phyloP scores from a whole-genome alignment of 129 eudicot genomes.

The Kitagawia praeruptora region DNA sequence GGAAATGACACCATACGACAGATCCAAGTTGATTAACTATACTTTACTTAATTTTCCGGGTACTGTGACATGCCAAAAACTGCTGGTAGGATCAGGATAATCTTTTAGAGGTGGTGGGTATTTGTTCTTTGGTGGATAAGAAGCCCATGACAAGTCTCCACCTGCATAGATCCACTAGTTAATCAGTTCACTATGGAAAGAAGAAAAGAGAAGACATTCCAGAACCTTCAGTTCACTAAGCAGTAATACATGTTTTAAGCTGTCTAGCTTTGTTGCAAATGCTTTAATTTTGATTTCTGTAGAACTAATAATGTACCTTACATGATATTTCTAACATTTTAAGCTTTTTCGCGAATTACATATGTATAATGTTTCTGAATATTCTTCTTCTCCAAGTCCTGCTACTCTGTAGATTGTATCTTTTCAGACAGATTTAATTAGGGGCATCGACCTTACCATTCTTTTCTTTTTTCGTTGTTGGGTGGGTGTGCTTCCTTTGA shows the following conservation, averaged over 20 bases:
- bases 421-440: neutral
- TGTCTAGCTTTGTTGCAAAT: no score
- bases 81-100: slow-evolving; percentile 16
- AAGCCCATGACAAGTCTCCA: no score
- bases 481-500: no score
- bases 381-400: neutral
- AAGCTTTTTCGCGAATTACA: neutral
- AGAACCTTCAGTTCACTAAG: neutral
- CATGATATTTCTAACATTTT: no score
- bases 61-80: slow-evolving; percentile 57
- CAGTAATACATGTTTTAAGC: neutral
- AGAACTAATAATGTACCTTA: neutral
- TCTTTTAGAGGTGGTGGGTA: neutral
- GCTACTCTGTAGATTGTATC: no score
- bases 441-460: no score
- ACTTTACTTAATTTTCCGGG: slow-evolving; percentile 69
- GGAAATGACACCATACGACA: slow-evolving; percentile 35
- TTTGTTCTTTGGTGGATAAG: neutral
- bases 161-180: neutral
- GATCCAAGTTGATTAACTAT: slow-evolving; percentile 32
- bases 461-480: no score
- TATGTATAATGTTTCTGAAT: neutral
- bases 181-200: neutral
- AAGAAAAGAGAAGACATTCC: neutral
- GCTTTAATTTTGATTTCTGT: neutral